Conservation (phyloP, 78 protist species). For the Tieghemostelium lacteum region DNA sequence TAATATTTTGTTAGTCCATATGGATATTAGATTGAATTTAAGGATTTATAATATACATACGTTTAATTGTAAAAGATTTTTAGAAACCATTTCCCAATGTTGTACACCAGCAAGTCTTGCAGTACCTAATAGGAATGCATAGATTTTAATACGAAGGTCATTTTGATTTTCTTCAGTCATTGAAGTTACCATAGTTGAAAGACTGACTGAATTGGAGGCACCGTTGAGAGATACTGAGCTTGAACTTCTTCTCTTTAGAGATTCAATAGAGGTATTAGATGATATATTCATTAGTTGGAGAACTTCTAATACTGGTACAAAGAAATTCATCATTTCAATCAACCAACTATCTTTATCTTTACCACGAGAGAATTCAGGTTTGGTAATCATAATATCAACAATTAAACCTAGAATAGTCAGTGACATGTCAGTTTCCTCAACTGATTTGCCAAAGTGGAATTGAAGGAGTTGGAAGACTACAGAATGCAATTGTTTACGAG, state of each 20-base stretch:
- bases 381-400: slow-evolving; percentile 67
- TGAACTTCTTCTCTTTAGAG: slow-evolving; percentile 30
- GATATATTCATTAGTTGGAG: slow-evolving; percentile 35
- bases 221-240: slow-evolving; percentile 41
- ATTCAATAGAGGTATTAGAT: neutral
- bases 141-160: slow-evolving; percentile 50
- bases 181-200: slow-evolving; percentile 34
- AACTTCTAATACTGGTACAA: slow-evolving; percentile 58
- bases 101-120: slow-evolving; percentile 65
- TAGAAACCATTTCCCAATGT: slow-evolving; percentile 68
- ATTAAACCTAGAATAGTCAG: slow-evolving; percentile 50
- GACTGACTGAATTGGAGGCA: slow-evolving; percentile 19
- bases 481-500: slow-evolving; percentile 44
- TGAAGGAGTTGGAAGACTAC: slow-evolving; percentile 63
- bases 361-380: slow-evolving; percentile 55
- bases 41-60: neutral
- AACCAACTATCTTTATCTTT: slow-evolving; percentile 64
- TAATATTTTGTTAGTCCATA: neutral
- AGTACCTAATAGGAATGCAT: slow-evolving; percentile 65
- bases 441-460: slow-evolving; percentile 72
- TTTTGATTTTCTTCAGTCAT: slow-evolving; percentile 41
- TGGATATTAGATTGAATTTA: neutral
- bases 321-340: slow-evolving; percentile 59
- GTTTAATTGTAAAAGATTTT: slow-evolving; percentile 5
- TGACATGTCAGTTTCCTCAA: slow-evolving; percentile 75